A percentile compares a stretch with the other conserved stretches of the same genome.
These are phyloP conservation scores for Sinapis alba DNA, from an alignment of 441 rosid species.

Conservation along the genomic window DNA sequence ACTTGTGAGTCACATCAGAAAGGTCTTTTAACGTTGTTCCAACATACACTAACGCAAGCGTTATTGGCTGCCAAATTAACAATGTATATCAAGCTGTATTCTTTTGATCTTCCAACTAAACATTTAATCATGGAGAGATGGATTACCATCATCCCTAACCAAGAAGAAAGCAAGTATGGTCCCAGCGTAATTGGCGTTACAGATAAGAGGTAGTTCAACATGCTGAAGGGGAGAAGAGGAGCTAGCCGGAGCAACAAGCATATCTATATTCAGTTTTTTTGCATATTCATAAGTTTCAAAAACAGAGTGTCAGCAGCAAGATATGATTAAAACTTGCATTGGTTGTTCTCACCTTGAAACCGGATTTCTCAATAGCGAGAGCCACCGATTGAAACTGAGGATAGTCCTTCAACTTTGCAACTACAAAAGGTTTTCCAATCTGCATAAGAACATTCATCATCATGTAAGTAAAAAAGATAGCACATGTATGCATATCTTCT, in stretches of 20 bases:
- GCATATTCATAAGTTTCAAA: slow-evolving; percentile 1
- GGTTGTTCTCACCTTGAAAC: slow-evolving; percentile 66
- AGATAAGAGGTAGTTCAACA: slow-evolving; percentile 89
- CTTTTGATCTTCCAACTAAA: neutral
- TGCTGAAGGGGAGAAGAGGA: slow-evolving; percentile 89
- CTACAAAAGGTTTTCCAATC: slow-evolving; percentile 84
- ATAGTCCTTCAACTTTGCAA: slow-evolving; percentile 87
- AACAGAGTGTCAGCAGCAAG: neutral
- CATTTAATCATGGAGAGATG: neutral
- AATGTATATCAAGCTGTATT: slow-evolving; percentile 27
- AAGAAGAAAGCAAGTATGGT: slow-evolving; percentile 80
- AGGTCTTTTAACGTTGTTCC: slow-evolving; percentile 97
- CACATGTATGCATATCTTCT: neutral
- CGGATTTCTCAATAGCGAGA: slow-evolving; percentile 80
- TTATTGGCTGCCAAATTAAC: slow-evolving; percentile 71
- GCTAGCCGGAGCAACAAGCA: slow-evolving; percentile 86
- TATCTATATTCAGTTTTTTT: slow-evolving; percentile 40
- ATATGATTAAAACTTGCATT: neutral
- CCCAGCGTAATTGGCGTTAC: slow-evolving; percentile 73
- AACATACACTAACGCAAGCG: slow-evolving; percentile 84
- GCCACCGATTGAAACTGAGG: slow-evolving; percentile 90
- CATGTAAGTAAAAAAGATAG: neutral
- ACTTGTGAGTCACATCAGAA: slow-evolving; percentile 89
- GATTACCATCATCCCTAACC: slow-evolving; percentile 94
- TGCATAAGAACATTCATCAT: slow-evolving; percentile 40